Conservation (phyloP, 345 rosid genomes). For the Carallia brachiata region DNA sequence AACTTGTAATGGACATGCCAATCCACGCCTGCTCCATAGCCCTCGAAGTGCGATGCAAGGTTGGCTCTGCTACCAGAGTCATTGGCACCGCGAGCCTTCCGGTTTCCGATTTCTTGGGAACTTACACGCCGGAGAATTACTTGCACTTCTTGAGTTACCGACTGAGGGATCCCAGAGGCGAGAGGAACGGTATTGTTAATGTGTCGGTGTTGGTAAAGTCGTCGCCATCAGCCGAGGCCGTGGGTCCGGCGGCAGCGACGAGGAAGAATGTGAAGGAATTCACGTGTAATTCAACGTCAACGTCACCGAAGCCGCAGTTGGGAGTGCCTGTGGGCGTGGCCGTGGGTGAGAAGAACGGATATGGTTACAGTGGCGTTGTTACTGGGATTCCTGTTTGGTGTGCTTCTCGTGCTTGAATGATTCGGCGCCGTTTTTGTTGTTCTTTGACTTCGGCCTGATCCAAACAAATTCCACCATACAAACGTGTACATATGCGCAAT, state of each 20-base stretch:
- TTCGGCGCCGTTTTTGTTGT: too few relatives aligned
- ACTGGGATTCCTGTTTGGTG: neutral
- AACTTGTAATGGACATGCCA: slow-evolving; percentile 43
- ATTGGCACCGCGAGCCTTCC: slow-evolving; percentile 53
- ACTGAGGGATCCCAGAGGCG: slow-evolving; percentile 43
- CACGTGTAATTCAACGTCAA: too few relatives aligned
- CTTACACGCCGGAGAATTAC: slow-evolving; percentile 43
- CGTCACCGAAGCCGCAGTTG: neutral
- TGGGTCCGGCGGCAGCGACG: too few relatives aligned
- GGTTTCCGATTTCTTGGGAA: slow-evolving; percentile 55
- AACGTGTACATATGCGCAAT: too few relatives aligned
- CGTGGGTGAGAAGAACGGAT: neutral
- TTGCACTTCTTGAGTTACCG: slow-evolving; percentile 70
- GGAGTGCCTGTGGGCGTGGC: neutral
- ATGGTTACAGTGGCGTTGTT: neutral
- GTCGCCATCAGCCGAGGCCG: too few relatives aligned
- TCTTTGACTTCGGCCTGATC: too few relatives aligned
- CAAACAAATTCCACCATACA: too few relatives aligned
- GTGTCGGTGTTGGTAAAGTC: slow-evolving; percentile 46
- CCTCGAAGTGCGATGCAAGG: slow-evolving; percentile 42
- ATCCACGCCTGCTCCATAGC: slow-evolving; percentile 29
- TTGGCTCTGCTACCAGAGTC: slow-evolving; percentile 24
- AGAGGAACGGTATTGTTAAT: slow-evolving; percentile 54
- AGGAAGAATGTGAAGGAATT: too few relatives aligned
- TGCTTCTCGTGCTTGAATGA: neutral